Conservation (phyloP, 768 basidiomycete genomes). For the Terana coerulea region DNA sequence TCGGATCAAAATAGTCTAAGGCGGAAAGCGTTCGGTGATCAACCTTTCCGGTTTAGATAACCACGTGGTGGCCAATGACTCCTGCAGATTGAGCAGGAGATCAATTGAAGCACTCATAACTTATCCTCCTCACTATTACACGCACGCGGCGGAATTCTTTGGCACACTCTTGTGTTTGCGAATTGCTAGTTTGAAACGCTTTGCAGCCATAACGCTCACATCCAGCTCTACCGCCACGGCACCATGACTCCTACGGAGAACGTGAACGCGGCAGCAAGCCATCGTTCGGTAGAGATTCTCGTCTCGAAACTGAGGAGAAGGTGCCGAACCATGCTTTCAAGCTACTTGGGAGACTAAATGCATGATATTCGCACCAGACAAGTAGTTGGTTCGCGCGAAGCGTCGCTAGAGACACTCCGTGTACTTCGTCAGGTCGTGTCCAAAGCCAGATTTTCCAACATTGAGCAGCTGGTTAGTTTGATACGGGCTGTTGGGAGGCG, state of each 20-base stretch:
- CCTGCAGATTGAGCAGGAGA: background rate
- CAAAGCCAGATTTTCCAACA: conserved; percentile 78
- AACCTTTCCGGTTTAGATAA: too few species aligned
- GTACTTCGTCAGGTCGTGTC: conserved; percentile 89
- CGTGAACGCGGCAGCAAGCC: conserved; percentile 21
- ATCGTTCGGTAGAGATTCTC: conserved; percentile 63
- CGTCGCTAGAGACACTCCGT: conserved; percentile 85
- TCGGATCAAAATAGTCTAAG: too few species aligned
- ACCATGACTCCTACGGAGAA: background rate
- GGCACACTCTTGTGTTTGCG: too few species aligned
- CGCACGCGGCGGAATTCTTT: too few species aligned
- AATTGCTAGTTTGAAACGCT: too few species aligned
- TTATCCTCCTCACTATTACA: too few species aligned
- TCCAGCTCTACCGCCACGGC: background rate
- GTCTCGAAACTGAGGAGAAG: conserved; percentile 68
- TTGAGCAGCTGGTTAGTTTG: conserved; percentile 78
- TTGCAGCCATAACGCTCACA: too few species aligned
- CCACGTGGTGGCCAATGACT: conserved; percentile 1
- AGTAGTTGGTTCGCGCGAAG: conserved; percentile 84
- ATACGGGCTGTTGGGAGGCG: conserved; percentile 77
- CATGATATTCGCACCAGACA: conserved; percentile 49
- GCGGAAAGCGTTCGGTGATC: too few species aligned
- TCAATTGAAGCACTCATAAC: background rate
- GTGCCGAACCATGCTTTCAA: conserved; percentile 30
- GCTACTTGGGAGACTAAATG: background rate